phyloP scores from a whole-genome alignment of 2,329 filamentous ascomycete genomes.

The Cladosporium sp. region DNA sequence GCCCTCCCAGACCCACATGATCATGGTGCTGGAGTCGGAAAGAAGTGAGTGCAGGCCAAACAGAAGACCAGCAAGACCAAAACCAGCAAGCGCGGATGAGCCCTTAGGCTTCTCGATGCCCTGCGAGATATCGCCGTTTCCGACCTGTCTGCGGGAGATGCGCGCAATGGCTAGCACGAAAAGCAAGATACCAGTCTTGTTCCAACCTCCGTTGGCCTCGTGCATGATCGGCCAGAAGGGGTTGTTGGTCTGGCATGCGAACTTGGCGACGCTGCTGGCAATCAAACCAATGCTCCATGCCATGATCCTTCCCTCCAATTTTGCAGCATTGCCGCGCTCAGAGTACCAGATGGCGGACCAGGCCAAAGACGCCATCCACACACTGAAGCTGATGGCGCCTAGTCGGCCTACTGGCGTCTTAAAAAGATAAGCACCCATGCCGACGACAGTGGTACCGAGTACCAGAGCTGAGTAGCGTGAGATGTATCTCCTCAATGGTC shows the following conservation, averaged over 20 bases:
- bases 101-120: slow-evolving; percentile 64
- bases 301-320: slow-evolving; percentile 78
- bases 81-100: slow-evolving; percentile 68
- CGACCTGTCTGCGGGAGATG: slow-evolving; percentile 44
- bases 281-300: slow-evolving; percentile 81
- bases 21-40: slow-evolving; percentile 98
- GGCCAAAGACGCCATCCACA: slow-evolving; percentile 76
- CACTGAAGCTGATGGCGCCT: slow-evolving; percentile 76
- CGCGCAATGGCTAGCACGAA: slow-evolving; percentile 74
- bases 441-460: slow-evolving; percentile 75
- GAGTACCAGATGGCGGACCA: slow-evolving; percentile 82
- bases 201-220: slow-evolving; percentile 85
- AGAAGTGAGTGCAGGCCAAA: slow-evolving; percentile 90
- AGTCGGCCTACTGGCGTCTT: slow-evolving; percentile 72
- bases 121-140: slow-evolving; percentile 12
- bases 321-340: slow-evolving; percentile 70
- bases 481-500: slow-evolving; percentile 66
- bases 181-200: slow-evolving; percentile 75
- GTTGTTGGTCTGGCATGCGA: slow-evolving; percentile 91
- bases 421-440: slow-evolving; percentile 77
- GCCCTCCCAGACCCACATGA: slow-evolving; percentile 96
- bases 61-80: slow-evolving; percentile 79
- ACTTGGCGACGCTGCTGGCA: slow-evolving; percentile 84
- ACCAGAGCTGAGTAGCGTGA: slow-evolving; percentile 63
- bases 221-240: slow-evolving; percentile 96